phyloP scores from a whole-genome alignment of 805 yeast genomes.

The Cyberlindnera saturnus region DNA sequence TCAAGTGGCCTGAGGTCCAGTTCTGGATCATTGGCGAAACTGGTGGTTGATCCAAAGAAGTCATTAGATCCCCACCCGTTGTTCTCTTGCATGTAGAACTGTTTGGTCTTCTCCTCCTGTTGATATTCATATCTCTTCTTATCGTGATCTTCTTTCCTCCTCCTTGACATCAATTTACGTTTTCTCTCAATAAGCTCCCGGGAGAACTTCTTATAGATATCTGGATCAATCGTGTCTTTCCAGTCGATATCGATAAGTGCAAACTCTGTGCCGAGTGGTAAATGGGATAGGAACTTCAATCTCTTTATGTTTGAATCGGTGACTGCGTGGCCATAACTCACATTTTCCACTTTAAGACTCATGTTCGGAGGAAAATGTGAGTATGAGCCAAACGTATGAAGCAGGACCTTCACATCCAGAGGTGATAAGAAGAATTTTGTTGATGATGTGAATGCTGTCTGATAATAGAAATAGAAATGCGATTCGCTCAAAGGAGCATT shows the following conservation, averaged over 20 bases:
- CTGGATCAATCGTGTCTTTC: conserved; percentile 42
- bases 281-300: conserved; percentile 69
- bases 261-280: conserved; percentile 80
- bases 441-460: conserved; percentile 65
- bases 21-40: conserved; percentile 24
- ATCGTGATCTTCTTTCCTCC: conserved; percentile 55
- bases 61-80: conserved; percentile 32
- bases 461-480: conserved; percentile 65
- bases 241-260: conserved; percentile 86
- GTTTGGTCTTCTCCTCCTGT: conserved; percentile 50
- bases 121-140: conserved; percentile 48
- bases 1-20: no score
- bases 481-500: conserved; percentile 23
- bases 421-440: conserved; percentile 67
- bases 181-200: conserved; percentile 55
- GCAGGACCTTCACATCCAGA: conserved; percentile 71
- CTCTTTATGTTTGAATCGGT: conserved; percentile 53
- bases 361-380: conserved; percentile 63
- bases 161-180: conserved; percentile 40
- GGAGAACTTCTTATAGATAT: conserved; percentile 40
- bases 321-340: conserved; percentile 58
- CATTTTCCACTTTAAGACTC: conserved; percentile 58
- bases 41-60: conserved; percentile 4
- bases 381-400: conserved; percentile 55
- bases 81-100: conserved; percentile 57